A percentile compares a stretch with the other conserved stretches of the same genome.
Evolutionary conservation across 2,329 filamentous ascomycete species (phyloP).

Genomic region (Fusarium pilosicola): DNA sequence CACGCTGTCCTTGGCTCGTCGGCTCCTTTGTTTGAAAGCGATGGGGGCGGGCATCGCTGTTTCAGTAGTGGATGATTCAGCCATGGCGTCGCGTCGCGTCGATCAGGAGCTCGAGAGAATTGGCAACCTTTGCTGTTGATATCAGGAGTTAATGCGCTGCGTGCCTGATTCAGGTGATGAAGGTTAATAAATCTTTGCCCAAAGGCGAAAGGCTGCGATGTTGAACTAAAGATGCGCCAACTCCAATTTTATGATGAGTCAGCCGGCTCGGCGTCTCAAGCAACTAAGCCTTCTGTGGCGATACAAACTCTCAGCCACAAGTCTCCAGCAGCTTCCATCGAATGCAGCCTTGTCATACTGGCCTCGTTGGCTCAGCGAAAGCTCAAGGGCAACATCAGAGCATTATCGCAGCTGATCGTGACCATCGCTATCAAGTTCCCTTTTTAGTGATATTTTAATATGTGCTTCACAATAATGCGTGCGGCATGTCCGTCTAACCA

Average conservation of each 20-base stretch:
- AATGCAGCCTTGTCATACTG: not conserved
- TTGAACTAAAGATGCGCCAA: not conserved
- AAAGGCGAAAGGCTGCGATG: not conserved
- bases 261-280: fast-evolving
- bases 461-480: too few species aligned
- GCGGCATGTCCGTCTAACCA: too few species aligned
- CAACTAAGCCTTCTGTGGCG: not conserved
- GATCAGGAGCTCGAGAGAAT: not conserved
- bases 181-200: not conserved
- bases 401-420: too few species aligned
- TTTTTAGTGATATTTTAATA: too few species aligned
- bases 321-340: not conserved
- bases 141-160: not conserved
- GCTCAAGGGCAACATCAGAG: too few species aligned
- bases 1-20: not conserved
- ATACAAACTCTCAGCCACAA: not conserved
- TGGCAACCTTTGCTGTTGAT: not conserved
- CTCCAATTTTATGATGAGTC: not conserved
- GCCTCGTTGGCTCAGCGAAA: too few species aligned
- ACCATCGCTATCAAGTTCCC: too few species aligned
- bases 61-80: not conserved
- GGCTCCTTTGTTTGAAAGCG: not conserved
- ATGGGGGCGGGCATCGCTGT: not conserved
- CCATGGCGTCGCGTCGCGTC: not conserved
- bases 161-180: not conserved